Base-by-base conservation (phyloP, 306 rosid species). In the Bauhinia variegata region DNA sequence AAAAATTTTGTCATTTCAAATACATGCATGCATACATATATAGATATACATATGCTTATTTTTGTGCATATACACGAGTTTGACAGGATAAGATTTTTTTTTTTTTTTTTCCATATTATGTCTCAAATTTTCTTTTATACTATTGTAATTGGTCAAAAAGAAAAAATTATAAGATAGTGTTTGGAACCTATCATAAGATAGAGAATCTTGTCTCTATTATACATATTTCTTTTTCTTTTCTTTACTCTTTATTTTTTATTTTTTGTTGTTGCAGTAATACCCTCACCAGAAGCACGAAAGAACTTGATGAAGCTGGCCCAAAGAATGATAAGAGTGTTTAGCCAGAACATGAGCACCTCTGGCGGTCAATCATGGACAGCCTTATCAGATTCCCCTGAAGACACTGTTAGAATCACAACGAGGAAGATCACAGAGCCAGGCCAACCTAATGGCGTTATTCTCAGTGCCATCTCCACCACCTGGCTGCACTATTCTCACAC, bases 291-390 rank as follows among this genome's bases (percentile, higher is more conserved):
- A 53, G 96, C 96, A 7, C 62, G 98, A 23, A 88, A 84, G 74
- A 93, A 86, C 74, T 42, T 93, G 70, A 93, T 89, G 96, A 89
- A 79, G 42, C 63, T 93, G 43, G 81, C 97, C 0, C 91, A 93
- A 10, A 89, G 98, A 74, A 89, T 93, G 98, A 84, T 84, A 17
- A 86, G 81, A 71, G 84, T 91, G 1, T 89, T 93, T 48, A 74
- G 97, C 52, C 73, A 83, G 2, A 93, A 83, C 85, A 89, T 89
- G 78, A 88, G 97, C 69, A 88, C 89, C 5, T 86, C 86, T 0
- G 77, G 91, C 32, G 96, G 97, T 6, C 91, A 84, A 60, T 85
- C 91, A 37, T 93, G 98, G 98, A 93, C 98, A 0, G 97, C 97
- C 6, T 54, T 93, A 34, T 92, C 98, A 0, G 97, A 89, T 73